Percentiles rank a stretch among this genome's conserved stretches.
Evolutionary conservation across 805 yeast genomes (phyloP).

Genomic region (Metschnikowia peoriensis): DNA sequence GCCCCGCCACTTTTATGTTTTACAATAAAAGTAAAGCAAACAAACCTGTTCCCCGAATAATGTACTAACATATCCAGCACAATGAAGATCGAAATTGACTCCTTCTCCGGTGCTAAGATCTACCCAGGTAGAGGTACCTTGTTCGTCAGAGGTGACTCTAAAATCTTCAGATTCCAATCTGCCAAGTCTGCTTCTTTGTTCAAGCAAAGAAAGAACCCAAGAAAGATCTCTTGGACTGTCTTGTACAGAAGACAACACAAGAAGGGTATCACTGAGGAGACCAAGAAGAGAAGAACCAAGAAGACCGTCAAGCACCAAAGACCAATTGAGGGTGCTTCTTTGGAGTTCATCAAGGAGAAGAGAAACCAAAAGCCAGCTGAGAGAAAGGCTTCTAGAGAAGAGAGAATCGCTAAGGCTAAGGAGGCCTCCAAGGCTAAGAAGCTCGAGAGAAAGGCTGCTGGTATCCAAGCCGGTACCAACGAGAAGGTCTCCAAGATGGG

Average conservation of each 20-base stretch:
- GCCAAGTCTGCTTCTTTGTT: conserved; percentile 97
- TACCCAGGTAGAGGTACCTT: conserved; percentile 99
- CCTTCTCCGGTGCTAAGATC: conserved; percentile 98
- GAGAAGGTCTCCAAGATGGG: conserved; percentile 79
- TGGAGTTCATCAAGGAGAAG: conserved; percentile 97
- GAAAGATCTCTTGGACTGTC: conserved; percentile 99
- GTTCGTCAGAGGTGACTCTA: conserved; percentile 99
- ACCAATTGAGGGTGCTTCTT: conserved; percentile 99
- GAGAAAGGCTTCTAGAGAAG: conserved; percentile 96
- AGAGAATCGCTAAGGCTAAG: conserved; percentile 78
- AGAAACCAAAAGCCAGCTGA: conserved; percentile 94
- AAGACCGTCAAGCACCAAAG: conserved; percentile 98
- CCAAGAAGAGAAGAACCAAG: conserved; percentile 94
- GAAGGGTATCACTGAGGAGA: conserved; percentile 99
- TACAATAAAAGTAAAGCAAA: neutral
- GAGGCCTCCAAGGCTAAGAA: conserved; percentile 89
- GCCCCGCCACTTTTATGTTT: neutral
- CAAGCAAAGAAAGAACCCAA: conserved; percentile 99
- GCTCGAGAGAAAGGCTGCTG: conserved; percentile 92
- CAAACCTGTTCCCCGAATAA: neutral
- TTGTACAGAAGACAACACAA: conserved; percentile 99
- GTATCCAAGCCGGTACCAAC: conserved; percentile 59
- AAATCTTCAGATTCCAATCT: conserved; percentile 98
- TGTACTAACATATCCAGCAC: conserved; percentile 37
- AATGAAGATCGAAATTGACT: conserved; percentile 99